Percentiles rank a stretch among this genome's conserved stretches.
These are phyloP conservation scores for Arthrobotrys sphaeroides DNA, from an alignment of 2,329 filamentous ascomycete genomes.

Conservation along the genomic window DNA sequence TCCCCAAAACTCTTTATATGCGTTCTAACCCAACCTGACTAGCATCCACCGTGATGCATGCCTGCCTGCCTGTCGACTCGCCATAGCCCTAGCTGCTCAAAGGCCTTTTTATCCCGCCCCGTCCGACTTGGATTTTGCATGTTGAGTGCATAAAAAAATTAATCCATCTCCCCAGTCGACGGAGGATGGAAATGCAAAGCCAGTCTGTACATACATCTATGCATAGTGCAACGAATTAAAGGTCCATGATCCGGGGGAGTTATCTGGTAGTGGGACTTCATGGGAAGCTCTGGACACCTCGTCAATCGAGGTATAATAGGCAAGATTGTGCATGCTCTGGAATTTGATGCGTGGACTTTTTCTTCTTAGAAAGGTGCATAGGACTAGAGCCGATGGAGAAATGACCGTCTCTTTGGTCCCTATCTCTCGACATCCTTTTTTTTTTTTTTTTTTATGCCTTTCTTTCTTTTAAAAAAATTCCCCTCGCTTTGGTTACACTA, in stretches of 20 bases:
- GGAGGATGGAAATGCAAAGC: constrained; percentile 43
- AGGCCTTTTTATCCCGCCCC: constrained; percentile 31
- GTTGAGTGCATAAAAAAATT: constrained; percentile 52
- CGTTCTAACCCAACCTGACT: constrained; percentile 34
- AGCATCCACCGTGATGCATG: neutral
- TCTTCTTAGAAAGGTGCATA: neutral
- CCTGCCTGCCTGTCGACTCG: constrained; percentile 20
- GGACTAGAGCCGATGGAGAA: constrained; percentile 40
- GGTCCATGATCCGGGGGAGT: neutral
- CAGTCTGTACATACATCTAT: constrained; percentile 35
- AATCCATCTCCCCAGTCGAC: constrained; percentile 25
- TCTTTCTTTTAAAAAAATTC: neutral
- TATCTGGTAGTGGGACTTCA: constrained; percentile 13
- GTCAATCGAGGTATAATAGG: constrained; percentile 32
- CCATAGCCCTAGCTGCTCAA: constrained; percentile 20
- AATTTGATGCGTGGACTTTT: constrained; percentile 21
- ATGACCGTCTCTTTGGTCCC: constrained; percentile 29
- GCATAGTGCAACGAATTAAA: constrained; percentile 15
- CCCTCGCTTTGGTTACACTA: constrained; percentile 41
- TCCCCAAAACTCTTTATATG: constrained; percentile 18
- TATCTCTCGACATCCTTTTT: neutral
- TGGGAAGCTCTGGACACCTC: constrained; percentile 13
- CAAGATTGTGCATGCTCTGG: constrained; percentile 17
- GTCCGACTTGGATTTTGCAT: constrained; percentile 44
- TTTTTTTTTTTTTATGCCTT: neutral